A percentile compares a stretch with the other conserved stretches of the same genome.
Evolutionary conservation across 139 green algal species (phyloP).

Genomic region (Coelastrella sp.): DNA sequence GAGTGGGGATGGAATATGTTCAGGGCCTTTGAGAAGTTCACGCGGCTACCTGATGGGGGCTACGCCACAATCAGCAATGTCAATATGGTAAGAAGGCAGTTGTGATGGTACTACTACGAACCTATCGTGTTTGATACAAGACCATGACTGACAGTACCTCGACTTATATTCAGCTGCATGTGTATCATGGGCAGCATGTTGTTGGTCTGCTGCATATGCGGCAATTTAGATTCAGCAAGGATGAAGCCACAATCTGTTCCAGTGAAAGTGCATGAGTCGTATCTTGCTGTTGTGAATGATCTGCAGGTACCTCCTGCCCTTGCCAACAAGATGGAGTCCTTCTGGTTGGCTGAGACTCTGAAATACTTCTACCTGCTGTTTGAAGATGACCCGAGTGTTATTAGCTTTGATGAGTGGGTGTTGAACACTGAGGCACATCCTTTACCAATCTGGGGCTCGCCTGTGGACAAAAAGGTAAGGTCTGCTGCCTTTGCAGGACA

Average conservation of each 20-base stretch:
- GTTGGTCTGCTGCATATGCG: too few species aligned
- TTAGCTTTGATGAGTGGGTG: conserved; percentile 84
- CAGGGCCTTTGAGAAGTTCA: conserved; percentile 76
- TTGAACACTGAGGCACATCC: conserved; percentile 93
- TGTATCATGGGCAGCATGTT: too few species aligned
- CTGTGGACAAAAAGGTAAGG: conserved; percentile 44
- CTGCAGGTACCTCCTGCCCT: conserved; percentile 63
- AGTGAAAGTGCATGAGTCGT: neutral
- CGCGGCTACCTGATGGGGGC: conserved; percentile 66
- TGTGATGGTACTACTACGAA: too few species aligned
- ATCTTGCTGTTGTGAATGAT: neutral
- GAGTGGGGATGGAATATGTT: conserved; percentile 90
- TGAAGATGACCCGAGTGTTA: conserved; percentile 67
- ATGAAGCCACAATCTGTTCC: too few species aligned
- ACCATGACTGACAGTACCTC: too few species aligned
- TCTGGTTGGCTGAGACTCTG: conserved; percentile 89
- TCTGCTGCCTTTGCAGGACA: too few species aligned
- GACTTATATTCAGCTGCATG: too few species aligned
- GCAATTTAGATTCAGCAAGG: too few species aligned
- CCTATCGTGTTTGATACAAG: too few species aligned
- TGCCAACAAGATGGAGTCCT: conserved; percentile 88
- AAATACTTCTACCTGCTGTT: conserved; percentile 93
- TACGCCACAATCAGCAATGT: conserved; percentile 74
- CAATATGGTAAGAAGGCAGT: neutral
- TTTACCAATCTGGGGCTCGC: conserved; percentile 72